A percentile compares a stretch with the other conserved stretches of the same genome.
phyloP scores from a whole-genome alignment of 2,329 filamentous ascomycete species.

The Coniella lustricola region DNA sequence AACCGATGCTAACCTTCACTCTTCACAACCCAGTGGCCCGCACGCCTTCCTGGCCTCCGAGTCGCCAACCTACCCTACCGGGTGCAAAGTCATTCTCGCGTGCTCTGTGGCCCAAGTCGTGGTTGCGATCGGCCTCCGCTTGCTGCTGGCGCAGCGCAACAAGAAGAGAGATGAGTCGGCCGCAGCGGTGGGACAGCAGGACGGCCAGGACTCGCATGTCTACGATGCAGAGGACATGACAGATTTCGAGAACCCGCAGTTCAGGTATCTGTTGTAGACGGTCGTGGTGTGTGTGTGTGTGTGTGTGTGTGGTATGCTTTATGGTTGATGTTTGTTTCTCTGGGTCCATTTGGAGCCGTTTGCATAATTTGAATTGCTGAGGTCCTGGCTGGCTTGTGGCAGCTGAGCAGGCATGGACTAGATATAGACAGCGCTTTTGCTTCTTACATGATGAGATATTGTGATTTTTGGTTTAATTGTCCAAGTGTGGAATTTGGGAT shows the following conservation, averaged over 20 bases:
- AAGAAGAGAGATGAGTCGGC: conserved; percentile 30
- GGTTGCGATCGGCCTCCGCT: conserved; percentile 28
- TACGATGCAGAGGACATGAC: conserved; percentile 26
- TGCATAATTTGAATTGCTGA: too few relatives aligned
- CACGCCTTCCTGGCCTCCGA: conserved; percentile 39
- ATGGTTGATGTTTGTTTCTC: background rate
- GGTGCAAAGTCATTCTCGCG: conserved; percentile 42
- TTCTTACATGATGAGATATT: too few relatives aligned
- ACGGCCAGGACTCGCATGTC: conserved; percentile 20
- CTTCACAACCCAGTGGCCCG: conserved; percentile 26
- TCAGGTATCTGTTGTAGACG: conserved; percentile 22
- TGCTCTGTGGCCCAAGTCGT: conserved; percentile 36
- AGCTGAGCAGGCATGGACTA: too few relatives aligned
- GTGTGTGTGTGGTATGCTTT: too few relatives aligned
- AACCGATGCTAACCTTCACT: background rate
- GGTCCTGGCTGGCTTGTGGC: too few relatives aligned
- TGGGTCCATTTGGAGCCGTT: background rate
- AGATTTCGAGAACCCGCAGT: conserved; percentile 30
- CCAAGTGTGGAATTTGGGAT: too few relatives aligned
- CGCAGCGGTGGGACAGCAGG: conserved; percentile 5
- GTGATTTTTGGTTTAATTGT: too few relatives aligned
- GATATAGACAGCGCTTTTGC: too few relatives aligned
- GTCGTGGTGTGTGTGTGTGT: background rate
- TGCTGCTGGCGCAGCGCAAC: conserved; percentile 30
- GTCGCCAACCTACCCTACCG: conserved; percentile 42